Evolutionary conservation across 129 eudicot species (phyloP), one percentile per base, ranked within the genome.

Genomic region (Tagetes patula): DNA sequence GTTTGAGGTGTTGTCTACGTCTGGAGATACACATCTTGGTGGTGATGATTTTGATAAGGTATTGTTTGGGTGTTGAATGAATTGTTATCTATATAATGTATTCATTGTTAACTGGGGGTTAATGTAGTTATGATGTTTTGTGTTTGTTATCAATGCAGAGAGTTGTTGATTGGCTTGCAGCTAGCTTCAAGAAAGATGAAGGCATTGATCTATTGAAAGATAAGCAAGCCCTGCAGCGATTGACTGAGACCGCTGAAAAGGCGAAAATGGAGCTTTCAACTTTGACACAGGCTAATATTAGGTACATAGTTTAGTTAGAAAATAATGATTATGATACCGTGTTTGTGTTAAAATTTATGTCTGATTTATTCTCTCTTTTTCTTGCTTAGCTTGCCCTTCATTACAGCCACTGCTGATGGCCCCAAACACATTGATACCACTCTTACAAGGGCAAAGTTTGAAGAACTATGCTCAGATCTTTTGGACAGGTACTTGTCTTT

Each of bases 41-140:
- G 99, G 99, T 80, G 99, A 94, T 79, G 99, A 94, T 83, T 94
- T 94, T 60, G 99, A 94, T 70, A 94, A 94, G 96, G 99, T 92
- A 33, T 67, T 45, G 20, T 8, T 45, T 47, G 8, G 6, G 32
- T 8, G 40, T 36, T 3, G 2, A 5, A 11, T 4, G 0, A 11
- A 41, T 60, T 2, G 3, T 3, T 40, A 2, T 61, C 1, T 0
- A 47, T 59, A 36, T 37, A 12, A 34, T 10, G 36, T 54, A 9
- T 33, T 1, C 42, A 12, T 40, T 2, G 1, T 50, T 32, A 33
- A 41, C 3, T 1, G 27, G 3, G n/a, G 71, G 40, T 49, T 6
- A 27, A 13, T 61, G 11, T 13, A 40, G 5, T 63, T 62, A 59
- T 59, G 27, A 59, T 59, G 27, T 75, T 45, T 50, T 49, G 48